phyloP scores from a whole-genome alignment of 176 grass and related monocot species.

The Lolium rigidum region DNA sequence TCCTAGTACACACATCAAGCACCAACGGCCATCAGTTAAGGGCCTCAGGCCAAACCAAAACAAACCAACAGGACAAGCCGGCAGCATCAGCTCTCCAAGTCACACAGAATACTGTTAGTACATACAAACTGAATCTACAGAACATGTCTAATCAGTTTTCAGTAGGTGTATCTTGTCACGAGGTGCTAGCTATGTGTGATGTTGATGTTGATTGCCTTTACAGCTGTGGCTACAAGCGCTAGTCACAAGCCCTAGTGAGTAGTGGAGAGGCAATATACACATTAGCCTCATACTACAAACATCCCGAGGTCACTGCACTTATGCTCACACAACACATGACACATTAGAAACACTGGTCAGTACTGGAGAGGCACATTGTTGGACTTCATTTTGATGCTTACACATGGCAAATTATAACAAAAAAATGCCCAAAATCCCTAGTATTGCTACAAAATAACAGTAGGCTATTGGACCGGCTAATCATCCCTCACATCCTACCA shows the following conservation, averaged over 20 bases:
- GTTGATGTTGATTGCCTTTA: not conserved
- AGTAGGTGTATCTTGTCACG: not conserved
- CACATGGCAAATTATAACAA: not conserved
- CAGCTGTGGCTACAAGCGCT: not conserved
- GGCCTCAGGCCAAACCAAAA: not conserved
- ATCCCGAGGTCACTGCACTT: not conserved
- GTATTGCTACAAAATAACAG: not conserved
- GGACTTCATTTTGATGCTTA: not conserved
- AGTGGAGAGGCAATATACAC: not conserved
- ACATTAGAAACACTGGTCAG: not conserved
- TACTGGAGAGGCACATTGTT: not conserved
- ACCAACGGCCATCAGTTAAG: not conserved
- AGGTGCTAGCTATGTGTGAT: not conserved
- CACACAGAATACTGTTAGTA: not conserved
- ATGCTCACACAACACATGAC: not conserved
- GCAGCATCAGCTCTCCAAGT: not conserved
- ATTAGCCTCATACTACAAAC: not conserved
- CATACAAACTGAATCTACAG: slow-evolving; percentile 8
- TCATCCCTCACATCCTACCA: not conserved
- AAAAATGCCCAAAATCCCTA: not conserved
- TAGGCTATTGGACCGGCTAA: not conserved
- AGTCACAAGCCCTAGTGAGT: not conserved
- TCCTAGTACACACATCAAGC: not conserved
- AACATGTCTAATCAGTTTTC: not conserved
- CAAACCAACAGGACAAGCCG: not conserved